phyloP scores from a whole-genome alignment of 164 flowering plant species.

The Chloranthus sessilifolius region DNA sequence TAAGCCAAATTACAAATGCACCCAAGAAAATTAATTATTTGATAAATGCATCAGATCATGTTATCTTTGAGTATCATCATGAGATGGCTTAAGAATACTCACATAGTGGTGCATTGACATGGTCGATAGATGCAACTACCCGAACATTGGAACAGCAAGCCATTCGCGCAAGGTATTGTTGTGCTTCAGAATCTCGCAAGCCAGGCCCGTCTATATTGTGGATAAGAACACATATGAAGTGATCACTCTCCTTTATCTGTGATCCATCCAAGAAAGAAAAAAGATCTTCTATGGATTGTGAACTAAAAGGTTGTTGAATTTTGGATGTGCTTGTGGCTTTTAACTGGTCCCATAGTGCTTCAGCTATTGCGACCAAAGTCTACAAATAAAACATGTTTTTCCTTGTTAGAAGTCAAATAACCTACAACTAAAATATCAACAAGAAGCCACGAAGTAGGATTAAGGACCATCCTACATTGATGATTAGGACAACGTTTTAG shows the following conservation, averaged over 20 bases:
- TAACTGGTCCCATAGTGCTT: slow-evolving; percentile 62
- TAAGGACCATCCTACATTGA: too few relatives aligned
- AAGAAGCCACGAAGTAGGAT: too few relatives aligned
- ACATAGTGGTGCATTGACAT: slow-evolving; percentile 92
- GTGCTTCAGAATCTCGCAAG: slow-evolving; percentile 80
- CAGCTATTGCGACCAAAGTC: slow-evolving; percentile 70
- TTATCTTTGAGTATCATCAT: background rate
- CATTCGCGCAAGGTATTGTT: slow-evolving; percentile 68
- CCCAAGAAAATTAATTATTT: background rate
- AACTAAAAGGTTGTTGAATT: slow-evolving; percentile 55
- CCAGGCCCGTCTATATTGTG: slow-evolving; percentile 98
- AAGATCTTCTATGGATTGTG: slow-evolving; percentile 77
- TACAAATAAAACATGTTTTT: slow-evolving; percentile 23
- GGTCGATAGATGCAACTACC: slow-evolving; percentile 82
- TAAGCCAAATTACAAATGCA: background rate
- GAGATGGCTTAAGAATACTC: slow-evolving; percentile 23
- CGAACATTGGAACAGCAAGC: slow-evolving; percentile 83
- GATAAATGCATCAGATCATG: background rate
- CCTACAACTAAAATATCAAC: background rate
- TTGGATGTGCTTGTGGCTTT: slow-evolving; percentile 42
- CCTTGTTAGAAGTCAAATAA: slow-evolving; percentile 1
- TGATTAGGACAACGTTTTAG: too few relatives aligned
- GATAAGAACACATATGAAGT: slow-evolving; percentile 54
- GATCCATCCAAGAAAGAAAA: slow-evolving; percentile 61
- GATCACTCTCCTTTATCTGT: slow-evolving; percentile 38